Evolutionary conservation across 768 basidiomycete genomes (phyloP), one percentile per base, ranked within the genome.

Genomic region (Hypholoma sublateritium): DNA sequence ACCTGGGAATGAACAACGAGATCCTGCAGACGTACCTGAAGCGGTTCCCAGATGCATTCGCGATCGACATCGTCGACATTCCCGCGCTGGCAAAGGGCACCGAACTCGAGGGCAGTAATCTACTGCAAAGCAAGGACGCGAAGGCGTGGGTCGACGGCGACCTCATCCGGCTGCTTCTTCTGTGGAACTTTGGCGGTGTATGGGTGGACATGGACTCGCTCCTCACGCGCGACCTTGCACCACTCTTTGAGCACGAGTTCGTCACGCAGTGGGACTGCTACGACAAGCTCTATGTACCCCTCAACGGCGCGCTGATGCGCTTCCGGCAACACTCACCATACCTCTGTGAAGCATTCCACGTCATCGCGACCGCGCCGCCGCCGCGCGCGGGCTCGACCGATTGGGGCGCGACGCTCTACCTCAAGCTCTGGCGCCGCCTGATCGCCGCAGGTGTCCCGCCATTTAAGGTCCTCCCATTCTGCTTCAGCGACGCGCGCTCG

Each of bases 181-280:
- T 97, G 34, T 98, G 95, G 92, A 85, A 83, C 59, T 86, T 83
- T 65, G 96, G 96, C 1, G 96, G 96, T 0, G 84, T 97, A 21
- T 98, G 96, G 96, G 80, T 98, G 46, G 96, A 99, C 69, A 97
- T 98, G 94, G 96, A 99, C 71, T 91, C 91, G 50, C 80, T 98
- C 53, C 76, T 98, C 60, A 96, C 93, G 44, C 77, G 96, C 53
- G 91, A 95, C 72, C 74, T 98, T 34, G 77, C 86, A 2, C 94
- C 95, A 8, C 76, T 98, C 54, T 79, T 91, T 5, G 95, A 97
- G 69, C 89, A 93, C 65, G 96, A 99, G 71, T 99, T 95, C 68
- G 93, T 98, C 9, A 96, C 93, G 1, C 95, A 99, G 66, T 99
- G 96, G 96, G 96, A 99, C 68, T 98, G 96, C 70, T 98, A 98